phyloP scores from a whole-genome alignment of 805 yeast species.

The Priceomyces fermenticarens region DNA sequence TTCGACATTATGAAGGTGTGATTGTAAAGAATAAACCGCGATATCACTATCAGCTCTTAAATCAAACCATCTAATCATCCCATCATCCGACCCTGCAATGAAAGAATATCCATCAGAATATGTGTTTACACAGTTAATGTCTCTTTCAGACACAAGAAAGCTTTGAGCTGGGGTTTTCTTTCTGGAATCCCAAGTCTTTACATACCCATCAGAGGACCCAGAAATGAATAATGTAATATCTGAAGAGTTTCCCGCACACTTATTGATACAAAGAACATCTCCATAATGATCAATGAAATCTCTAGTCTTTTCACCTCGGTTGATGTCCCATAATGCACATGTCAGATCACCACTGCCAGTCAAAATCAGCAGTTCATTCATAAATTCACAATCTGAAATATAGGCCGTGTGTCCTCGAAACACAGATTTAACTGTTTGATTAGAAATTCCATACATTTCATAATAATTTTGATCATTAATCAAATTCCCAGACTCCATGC shows the following conservation, averaged over 20 bases:
- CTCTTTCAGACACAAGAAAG: conserved; percentile 57
- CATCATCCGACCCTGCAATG: conserved; percentile 78
- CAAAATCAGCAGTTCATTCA: conserved; percentile 52
- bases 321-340: conserved; percentile 75
- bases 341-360: conserved; percentile 85
- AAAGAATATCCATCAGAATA: conserved; percentile 72
- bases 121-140: conserved; percentile 57
- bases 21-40: conserved; percentile 40
- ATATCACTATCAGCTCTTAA: conserved; percentile 73
- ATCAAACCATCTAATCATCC: conserved; percentile 66
- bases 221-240: conserved; percentile 43
- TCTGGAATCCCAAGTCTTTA: conserved; percentile 65
- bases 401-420: conserved; percentile 84
- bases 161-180: conserved; percentile 46
- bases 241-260: conserved; percentile 11
- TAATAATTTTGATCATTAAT: conserved; percentile 6
- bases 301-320: conserved; percentile 49
- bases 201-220: conserved; percentile 68
- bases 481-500: conserved; percentile 4
- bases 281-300: conserved; percentile 68
- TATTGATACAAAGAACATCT: conserved; percentile 55
- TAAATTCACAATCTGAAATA: conserved; percentile 69
- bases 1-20: conserved; percentile 4
- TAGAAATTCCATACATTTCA: conserved; percentile 12
- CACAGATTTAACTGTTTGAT: conserved; percentile 42